A percentile compares a stretch with the other conserved stretches of the same genome.
Evolutionary conservation across 2,329 filamentous ascomycete species (phyloP).

Genomic region (Penicillium sp.): DNA sequence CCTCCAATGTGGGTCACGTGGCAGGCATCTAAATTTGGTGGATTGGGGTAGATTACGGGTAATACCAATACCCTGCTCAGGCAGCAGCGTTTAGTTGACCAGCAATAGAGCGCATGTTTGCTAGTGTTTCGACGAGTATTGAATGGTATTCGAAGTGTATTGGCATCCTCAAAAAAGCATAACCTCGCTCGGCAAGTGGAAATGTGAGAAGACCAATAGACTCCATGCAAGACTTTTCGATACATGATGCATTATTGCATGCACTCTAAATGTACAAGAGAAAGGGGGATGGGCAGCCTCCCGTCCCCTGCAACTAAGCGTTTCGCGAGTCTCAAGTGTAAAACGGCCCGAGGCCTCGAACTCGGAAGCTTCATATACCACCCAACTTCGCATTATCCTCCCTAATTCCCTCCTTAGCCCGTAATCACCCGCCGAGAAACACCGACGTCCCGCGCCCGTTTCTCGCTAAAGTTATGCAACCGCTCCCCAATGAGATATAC

Average conservation of each 20-base stretch:
- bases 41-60: background rate
- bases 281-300: conserved; percentile 1
- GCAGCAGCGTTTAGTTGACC: conserved; percentile 10
- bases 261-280: conserved; percentile 7
- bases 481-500: conserved; percentile 94
- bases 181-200: background rate
- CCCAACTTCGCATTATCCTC: background rate
- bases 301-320: background rate
- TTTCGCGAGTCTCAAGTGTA: background rate
- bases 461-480: conserved; percentile 87
- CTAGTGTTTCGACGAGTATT: background rate
- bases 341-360: background rate
- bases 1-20: conserved; percentile 24
- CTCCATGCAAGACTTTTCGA: background rate
- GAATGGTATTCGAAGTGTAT: background rate
- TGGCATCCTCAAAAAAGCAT: background rate
- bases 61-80: conserved; percentile 8
- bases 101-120: background rate
- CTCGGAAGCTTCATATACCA: background rate
- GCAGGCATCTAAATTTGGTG: conserved; percentile 31
- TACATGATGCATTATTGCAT: background rate
- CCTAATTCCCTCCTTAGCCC: conserved; percentile 17
- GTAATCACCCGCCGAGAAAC: conserved; percentile 42
- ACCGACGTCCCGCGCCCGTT: conserved; percentile 42
- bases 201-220: background rate